Evolutionary conservation across 2,329 filamentous ascomycete genomes (phyloP).

Genomic region (Talaromyces sp.): DNA sequence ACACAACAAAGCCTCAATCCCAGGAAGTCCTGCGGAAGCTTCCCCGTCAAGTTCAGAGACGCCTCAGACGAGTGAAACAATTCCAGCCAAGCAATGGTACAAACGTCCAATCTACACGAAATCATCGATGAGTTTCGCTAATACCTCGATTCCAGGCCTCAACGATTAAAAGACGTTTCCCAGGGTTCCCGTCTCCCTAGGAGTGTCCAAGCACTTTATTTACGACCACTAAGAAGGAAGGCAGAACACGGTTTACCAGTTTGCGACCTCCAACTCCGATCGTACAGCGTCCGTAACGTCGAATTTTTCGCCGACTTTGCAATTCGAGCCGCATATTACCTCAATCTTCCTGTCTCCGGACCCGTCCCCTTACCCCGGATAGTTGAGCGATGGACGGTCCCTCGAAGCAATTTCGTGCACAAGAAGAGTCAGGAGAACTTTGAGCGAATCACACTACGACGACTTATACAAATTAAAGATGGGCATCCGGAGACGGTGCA

Average conservation of each 20-base stretch:
- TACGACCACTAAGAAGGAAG: slow-evolving; percentile 74
- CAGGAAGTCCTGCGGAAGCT: background rate
- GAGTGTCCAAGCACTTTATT: slow-evolving; percentile 78
- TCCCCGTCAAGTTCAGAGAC: background rate
- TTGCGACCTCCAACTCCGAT: slow-evolving; percentile 89
- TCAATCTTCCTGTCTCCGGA: slow-evolving; percentile 78
- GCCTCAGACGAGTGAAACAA: slow-evolving; percentile 1
- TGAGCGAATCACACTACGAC: slow-evolving; percentile 79
- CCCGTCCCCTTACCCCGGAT: slow-evolving; percentile 83
- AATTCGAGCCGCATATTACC: slow-evolving; percentile 88
- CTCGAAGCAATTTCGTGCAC: slow-evolving; percentile 82
- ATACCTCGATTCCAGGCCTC: slow-evolving; percentile 26
- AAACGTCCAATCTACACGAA: background rate
- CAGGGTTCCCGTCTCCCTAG: slow-evolving; percentile 62
- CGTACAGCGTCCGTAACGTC: slow-evolving; percentile 83
- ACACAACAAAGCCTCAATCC: background rate
- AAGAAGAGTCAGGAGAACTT: slow-evolving; percentile 99
- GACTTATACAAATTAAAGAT: slow-evolving; percentile 89
- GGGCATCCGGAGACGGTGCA: slow-evolving; percentile 85
- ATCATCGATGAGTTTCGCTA: background rate
- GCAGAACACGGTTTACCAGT: slow-evolving; percentile 74
- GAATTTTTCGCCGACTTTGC: slow-evolving; percentile 96
- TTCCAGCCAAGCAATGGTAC: slow-evolving; percentile 15
- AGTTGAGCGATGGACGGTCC: slow-evolving; percentile 91
- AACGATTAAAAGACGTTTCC: slow-evolving; percentile 34